These are phyloP conservation scores for Monosporozyma servazzii DNA, from an alignment of 805 yeast genomes.

Conservation along the genomic window DNA sequence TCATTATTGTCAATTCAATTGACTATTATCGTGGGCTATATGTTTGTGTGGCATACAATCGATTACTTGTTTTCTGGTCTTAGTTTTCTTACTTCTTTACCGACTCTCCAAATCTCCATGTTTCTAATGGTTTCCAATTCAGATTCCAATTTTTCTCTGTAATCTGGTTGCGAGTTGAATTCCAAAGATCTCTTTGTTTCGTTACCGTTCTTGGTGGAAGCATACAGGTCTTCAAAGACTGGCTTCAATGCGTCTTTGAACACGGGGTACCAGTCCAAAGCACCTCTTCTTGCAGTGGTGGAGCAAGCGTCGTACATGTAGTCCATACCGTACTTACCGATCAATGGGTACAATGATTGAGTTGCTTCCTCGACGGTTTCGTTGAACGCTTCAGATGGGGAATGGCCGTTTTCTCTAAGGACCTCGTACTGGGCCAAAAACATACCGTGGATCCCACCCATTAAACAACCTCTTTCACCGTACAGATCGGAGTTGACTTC, in stretches of 20 bases:
- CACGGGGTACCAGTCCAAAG: conserved; percentile 99
- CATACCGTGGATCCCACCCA: conserved; percentile 99
- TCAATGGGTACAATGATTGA: conserved; percentile 96
- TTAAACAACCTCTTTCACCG: conserved; percentile 99
- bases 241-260: conserved; percentile 99
- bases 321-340: conserved; percentile 99
- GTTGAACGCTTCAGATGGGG: conserved; percentile 99
- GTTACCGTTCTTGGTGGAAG: conserved; percentile 87
- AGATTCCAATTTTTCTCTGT: conserved; percentile 90
- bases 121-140: conserved; percentile 90
- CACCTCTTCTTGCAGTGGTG: conserved; percentile 99
- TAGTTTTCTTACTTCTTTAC: conserved; percentile 98
- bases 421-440: conserved; percentile 99
- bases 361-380: conserved; percentile 99
- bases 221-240: conserved; percentile 92
- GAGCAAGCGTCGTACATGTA: conserved; percentile 99
- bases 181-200: conserved; percentile 98
- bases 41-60: too few species aligned
- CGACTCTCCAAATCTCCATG: conserved; percentile 99
- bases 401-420: conserved; percentile 98
- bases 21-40: conserved; percentile 8
- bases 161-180: conserved; percentile 96
- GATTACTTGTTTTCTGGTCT: conserved; percentile 95
- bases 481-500: conserved; percentile 98
- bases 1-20: conserved; percentile 23